phyloP scores from a whole-genome alignment of 108 stramenopile genomes.

The Cyclotella baltica region DNA sequence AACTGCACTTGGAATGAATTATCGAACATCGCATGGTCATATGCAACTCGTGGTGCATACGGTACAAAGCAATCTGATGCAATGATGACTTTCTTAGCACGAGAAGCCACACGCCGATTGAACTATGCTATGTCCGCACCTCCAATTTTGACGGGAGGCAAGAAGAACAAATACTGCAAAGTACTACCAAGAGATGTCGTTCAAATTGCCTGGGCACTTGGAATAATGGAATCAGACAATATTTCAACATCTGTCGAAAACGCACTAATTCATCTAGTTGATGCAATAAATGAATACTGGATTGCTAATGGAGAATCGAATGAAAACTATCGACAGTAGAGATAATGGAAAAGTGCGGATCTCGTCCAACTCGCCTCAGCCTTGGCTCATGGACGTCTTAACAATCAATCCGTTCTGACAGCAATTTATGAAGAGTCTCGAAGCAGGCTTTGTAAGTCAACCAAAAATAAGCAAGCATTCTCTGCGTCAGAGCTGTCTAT shows the following conservation, averaged over 20 bases:
- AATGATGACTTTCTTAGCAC: slow-evolving; percentile 60
- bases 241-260: slow-evolving; percentile 70
- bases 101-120: slow-evolving; percentile 56
- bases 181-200: slow-evolving; percentile 70
- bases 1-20: slow-evolving; percentile 80
- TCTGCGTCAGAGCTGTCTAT: slow-evolving; percentile 74
- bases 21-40: slow-evolving; percentile 85
- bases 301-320: slow-evolving; percentile 14
- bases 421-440: slow-evolving; percentile 70
- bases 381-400: slow-evolving; percentile 79
- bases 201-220: slow-evolving; percentile 82
- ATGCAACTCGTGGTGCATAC: slow-evolving; percentile 72
- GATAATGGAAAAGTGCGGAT: slow-evolving; percentile 74
- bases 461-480: slow-evolving; percentile 30
- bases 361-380: slow-evolving; percentile 73
- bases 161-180: slow-evolving; percentile 23
- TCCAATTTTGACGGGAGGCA: slow-evolving; percentile 11
- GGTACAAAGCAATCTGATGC: slow-evolving; percentile 53
- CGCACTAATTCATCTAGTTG: slow-evolving; percentile 65
- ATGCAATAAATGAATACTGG: slow-evolving; percentile 62
- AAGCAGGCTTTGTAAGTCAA: slow-evolving; percentile 36
- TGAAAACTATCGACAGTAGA: slow-evolving; percentile 51
- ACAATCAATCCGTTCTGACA: slow-evolving; percentile 59
- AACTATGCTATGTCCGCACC: not conserved
- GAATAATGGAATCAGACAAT: slow-evolving; percentile 78